Base-by-base conservation (phyloP, 768 basidiomycete species). In the Xanthoconium stramineum region DNA sequence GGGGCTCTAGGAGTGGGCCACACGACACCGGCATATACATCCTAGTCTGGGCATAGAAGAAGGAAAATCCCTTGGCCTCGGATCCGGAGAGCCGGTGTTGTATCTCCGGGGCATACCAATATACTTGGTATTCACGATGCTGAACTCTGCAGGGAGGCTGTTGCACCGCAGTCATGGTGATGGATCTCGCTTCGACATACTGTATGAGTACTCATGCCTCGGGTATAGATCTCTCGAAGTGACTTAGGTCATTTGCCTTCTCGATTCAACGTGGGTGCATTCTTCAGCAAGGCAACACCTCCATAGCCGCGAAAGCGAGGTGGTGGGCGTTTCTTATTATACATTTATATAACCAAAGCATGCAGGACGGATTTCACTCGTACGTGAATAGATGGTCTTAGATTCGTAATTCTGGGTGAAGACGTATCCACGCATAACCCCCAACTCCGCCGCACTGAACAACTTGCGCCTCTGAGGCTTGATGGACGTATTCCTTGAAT, bases 381-480 rank as follows among this genome's bases (percentile, higher is more conserved):
- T 58, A 61, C 51, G 54, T 46, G 52, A 52, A 43, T 11, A 12
- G 6, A n/a, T 1, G 28, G 48, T 38, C 49, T 53, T 61, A 69
- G 15, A 53, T 39, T 39, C 32, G 57, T 39, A 69, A 50, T 33
- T 58, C 60, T 38, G 68, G 67, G 48, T 69, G 67, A 49, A 69
- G 63, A 45, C 59, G 10, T 59, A 69, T 62, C 80, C 80, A 80
- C 10, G 72, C 74, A 14, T 53, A 37, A 5, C 71, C 71, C 29
- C 69, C 73, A 42, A 39, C 43, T 5, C 77, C 79, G 30, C 80
- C 81, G 14, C 73, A 67, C 40, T 72, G 69, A 50, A 81, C 60
- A 32, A 82, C 68, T 24, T 70, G 74, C 14, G 59, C 67, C 53
- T 74, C 65, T 38, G 69, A 66, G 13, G 81, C 81, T 52, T 74